Percentiles rank a stretch among this genome's conserved stretches.
Conservation (phyloP, 306 rosid genomes). For the Castanopsis chinensis region DNA sequence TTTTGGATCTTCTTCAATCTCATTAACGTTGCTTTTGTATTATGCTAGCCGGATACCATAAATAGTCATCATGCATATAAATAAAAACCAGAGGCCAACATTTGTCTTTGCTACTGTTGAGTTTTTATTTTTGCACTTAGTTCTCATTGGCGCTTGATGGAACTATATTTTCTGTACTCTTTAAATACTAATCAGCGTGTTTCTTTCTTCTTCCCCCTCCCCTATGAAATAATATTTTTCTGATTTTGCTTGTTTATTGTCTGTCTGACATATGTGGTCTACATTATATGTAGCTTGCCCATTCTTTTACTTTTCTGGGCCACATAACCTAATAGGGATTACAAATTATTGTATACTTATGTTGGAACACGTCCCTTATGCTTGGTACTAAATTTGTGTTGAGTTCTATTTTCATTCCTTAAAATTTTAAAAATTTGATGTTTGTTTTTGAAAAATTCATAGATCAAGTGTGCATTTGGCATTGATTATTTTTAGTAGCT, state of each 20-base stretch:
- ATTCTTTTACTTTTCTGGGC: not conserved
- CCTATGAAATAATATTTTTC: not conserved
- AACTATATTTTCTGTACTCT: not conserved
- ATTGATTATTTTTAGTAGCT: too few relatives aligned
- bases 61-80: not conserved
- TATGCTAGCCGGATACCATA: not conserved
- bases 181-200: not conserved
- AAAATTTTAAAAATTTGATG: too few relatives aligned
- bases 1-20: conserved; percentile 61
- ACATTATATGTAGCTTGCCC: not conserved
- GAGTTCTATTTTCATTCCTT: too few relatives aligned
- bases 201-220: not conserved
- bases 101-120: not conserved
- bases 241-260: not conserved
- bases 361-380: not conserved
- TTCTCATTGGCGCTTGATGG: not conserved
- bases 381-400: not conserved
- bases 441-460: too few relatives aligned
- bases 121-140: not conserved
- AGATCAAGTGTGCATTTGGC: too few relatives aligned
- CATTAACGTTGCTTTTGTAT: conserved; percentile 30
- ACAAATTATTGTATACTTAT: not conserved
- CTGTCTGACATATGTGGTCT: not conserved
- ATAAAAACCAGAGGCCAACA: not conserved
- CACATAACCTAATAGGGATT: not conserved